phyloP scores from a whole-genome alignment of 345 rosid species.

The Lepidium didymum region DNA sequence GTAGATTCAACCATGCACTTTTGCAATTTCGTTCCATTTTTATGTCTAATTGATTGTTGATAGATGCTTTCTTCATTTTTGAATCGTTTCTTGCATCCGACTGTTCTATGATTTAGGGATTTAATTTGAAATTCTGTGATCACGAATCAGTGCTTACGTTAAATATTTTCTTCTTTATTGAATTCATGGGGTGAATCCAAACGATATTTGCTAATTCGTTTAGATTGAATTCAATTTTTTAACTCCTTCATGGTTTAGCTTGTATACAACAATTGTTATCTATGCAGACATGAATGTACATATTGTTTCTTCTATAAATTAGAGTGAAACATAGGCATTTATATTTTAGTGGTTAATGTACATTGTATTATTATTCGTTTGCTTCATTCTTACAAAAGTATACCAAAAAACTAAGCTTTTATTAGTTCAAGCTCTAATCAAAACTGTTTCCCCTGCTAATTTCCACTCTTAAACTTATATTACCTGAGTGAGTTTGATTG shows the following conservation, averaged over 20 bases:
- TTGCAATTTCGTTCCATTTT: not conserved
- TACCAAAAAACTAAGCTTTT: not conserved
- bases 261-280: not conserved
- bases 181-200: not conserved
- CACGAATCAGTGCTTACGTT: not conserved
- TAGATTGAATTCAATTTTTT: not conserved
- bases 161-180: not conserved
- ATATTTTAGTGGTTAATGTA: not conserved
- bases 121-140: not conserved
- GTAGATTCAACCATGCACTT: not conserved
- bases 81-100: not conserved
- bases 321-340: not conserved
- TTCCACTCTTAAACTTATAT: not conserved
- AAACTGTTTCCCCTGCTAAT: not conserved
- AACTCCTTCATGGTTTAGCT: not conserved
- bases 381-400: constrained; percentile 6
- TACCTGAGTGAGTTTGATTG: not conserved
- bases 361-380: constrained; percentile 15
- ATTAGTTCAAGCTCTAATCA: not conserved
- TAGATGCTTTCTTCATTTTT: not conserved
- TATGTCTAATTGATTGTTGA: not conserved
- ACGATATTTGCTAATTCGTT: not conserved
- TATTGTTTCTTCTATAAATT: not conserved
- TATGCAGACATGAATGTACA: not conserved
- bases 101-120: not conserved